Base-by-base conservation (phyloP, 2,329 filamentous ascomycete genomes). In the Sclerotinia subarctica region DNA sequence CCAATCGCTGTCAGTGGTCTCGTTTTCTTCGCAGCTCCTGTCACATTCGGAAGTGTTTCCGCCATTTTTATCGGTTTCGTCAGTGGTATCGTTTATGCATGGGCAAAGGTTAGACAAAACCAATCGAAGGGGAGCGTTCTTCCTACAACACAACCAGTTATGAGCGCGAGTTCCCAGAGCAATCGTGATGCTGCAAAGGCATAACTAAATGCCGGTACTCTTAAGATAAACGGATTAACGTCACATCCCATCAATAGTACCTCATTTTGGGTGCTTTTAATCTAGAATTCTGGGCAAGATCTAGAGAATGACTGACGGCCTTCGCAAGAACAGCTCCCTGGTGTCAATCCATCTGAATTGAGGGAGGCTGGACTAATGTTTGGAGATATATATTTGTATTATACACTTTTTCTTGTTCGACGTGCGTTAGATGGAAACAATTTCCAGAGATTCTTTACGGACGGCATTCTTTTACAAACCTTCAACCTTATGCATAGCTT, bases 1-100 rank as follows among this genome's bases (percentile, higher is more conserved):
- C 95, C 95, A 53, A 94, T 99, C 74, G 95, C 95, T 67, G 80
- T 99, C 73, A 94, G 90, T 72, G 95, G 95, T 38, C 86, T 99
- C 52, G 81, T 99, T 75, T 99, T 99, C 85, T 99, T 99, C 81
- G 88, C 95, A 71, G 94, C 94, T 0, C 94, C 95, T 0, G 91
- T 97, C 74, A 98, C 95, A 0, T 86, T 97, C 70, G 93, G 93
- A 74, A 95, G 92, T 77, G 92, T 97, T 15, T 92, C 92, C 29
- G 95, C 95, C 74, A 98, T 99, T 76, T 84, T 89, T 70, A 85
- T 99, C 69, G 95, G 94, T 47, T 98, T 97, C 79, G 81, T 98
- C 74, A 95, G 91, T 75, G 95, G 95, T 73, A 86, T 98, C 67
- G 92, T 99, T 29, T 99, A 97, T 75, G 85, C 95, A 5, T 85